Evolutionary conservation across 2,329 filamentous ascomycete species (phyloP).

Genomic region (Westerdykella ornata): DNA sequence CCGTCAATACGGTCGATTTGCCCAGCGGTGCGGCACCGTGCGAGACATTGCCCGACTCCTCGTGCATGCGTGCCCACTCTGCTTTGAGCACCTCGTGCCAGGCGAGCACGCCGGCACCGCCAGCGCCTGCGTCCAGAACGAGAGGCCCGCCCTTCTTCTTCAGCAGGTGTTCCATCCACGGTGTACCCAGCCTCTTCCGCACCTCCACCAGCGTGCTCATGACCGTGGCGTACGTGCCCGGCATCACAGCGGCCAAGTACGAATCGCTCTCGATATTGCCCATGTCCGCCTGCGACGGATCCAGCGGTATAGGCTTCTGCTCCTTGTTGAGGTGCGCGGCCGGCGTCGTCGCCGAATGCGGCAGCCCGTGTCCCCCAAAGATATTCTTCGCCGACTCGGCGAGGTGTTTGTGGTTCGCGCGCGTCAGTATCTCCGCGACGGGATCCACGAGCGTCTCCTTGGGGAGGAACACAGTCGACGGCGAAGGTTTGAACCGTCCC

Average conservation of each 20-base stretch:
- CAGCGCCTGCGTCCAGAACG: slow-evolving; percentile 68
- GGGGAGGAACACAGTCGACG: slow-evolving; percentile 70
- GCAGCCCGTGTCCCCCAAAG: slow-evolving; percentile 72
- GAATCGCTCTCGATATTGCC: slow-evolving; percentile 67
- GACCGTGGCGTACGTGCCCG: slow-evolving; percentile 62
- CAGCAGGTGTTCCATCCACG: slow-evolving; percentile 63
- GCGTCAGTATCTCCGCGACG: slow-evolving; percentile 60
- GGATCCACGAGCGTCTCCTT: slow-evolving; percentile 62
- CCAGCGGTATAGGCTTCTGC: slow-evolving; percentile 59
- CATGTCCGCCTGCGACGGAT: slow-evolving; percentile 61
- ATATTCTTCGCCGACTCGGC: slow-evolving; percentile 61
- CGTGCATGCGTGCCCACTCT: slow-evolving; percentile 67
- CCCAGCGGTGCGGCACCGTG: slow-evolving; percentile 50
- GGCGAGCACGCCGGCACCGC: slow-evolving; percentile 65
- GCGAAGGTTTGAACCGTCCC: slow-evolving; percentile 67
- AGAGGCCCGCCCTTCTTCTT: slow-evolving; percentile 54
- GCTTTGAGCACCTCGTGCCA: slow-evolving; percentile 73
- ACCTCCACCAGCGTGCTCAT: slow-evolving; percentile 65
- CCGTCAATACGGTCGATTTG: slow-evolving; percentile 74
- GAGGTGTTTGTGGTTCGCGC: slow-evolving; percentile 63
- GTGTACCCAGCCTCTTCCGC: slow-evolving; percentile 62
- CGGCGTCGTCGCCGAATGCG: slow-evolving; percentile 66
- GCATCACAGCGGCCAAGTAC: slow-evolving; percentile 63
- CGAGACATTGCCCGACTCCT: slow-evolving; percentile 22
- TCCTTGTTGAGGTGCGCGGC: slow-evolving; percentile 47